Evolutionary conservation across 2,329 filamentous ascomycete genomes (phyloP).

Genomic region (Leptodontidium sp.): DNA sequence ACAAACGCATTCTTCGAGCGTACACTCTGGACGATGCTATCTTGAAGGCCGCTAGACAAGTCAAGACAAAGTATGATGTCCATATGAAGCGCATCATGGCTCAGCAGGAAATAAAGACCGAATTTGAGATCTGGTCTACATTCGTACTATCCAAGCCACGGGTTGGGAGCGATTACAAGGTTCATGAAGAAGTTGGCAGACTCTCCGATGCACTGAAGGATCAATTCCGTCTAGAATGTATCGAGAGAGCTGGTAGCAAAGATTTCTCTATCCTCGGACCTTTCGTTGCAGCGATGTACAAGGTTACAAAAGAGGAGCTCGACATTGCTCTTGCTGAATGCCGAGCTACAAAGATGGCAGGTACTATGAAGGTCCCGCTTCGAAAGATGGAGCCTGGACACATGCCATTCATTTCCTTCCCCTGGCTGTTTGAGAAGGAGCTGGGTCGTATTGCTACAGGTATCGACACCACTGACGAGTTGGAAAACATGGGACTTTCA

Average conservation of each 20-base stretch:
- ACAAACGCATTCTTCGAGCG: conserved; percentile 73
- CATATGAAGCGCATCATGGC: conserved; percentile 82
- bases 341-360: conserved; percentile 49
- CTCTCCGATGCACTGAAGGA: conserved; percentile 73
- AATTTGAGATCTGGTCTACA: conserved; percentile 91
- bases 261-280: conserved; percentile 68
- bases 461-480: conserved; percentile 35
- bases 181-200: conserved; percentile 81
- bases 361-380: conserved; percentile 48
- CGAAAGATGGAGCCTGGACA: conserved; percentile 53
- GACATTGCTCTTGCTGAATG: conserved; percentile 63
- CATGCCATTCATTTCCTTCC: conserved; percentile 90
- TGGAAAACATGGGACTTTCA: conserved; percentile 38
- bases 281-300: conserved; percentile 89
- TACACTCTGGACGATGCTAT: conserved; percentile 63
- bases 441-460: conserved; percentile 72
- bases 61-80: conserved; percentile 83
- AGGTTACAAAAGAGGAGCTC: conserved; percentile 77
- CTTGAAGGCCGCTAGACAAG: conserved; percentile 64
- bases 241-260: conserved; percentile 67
- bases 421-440: conserved; percentile 85
- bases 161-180: conserved; percentile 81
- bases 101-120: conserved; percentile 82
- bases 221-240: conserved; percentile 72
- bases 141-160: conserved; percentile 81